Percentiles rank a stretch among this genome's conserved stretches.
Conservation (phyloP, 495 filamentous ascomycete species). For the Podospora pseudopauciseta region DNA sequence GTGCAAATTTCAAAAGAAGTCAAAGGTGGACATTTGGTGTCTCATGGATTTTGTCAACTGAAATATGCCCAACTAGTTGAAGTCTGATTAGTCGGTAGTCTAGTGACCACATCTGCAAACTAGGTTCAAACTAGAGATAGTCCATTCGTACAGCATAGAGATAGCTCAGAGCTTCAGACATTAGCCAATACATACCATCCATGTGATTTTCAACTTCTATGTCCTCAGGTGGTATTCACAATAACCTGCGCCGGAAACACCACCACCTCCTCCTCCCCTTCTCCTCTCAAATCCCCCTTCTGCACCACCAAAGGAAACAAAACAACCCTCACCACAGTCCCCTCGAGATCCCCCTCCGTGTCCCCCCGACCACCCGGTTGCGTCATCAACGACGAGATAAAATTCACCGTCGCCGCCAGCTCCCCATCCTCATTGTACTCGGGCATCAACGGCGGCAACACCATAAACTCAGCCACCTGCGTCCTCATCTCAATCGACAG, state of each 20-base stretch:
- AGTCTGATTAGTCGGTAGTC: no score
- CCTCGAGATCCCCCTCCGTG: conserved; percentile 72
- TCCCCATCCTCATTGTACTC: conserved; percentile 93
- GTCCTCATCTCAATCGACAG: conserved; percentile 95
- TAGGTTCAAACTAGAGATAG: no score
- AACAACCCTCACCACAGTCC: conserved; percentile 80
- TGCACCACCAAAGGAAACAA: conserved; percentile 93
- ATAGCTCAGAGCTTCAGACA: no score
- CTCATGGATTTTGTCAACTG: no score
- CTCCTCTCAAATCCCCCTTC: conserved; percentile 81
- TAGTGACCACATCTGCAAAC: no score
- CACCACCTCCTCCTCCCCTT: conserved; percentile 85
- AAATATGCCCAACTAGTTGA: no score
- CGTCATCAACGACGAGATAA: conserved; percentile 90
- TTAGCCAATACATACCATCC: no score
- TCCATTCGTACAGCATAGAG: no score
- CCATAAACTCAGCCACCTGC: conserved; percentile 94
- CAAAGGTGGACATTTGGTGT: no score
- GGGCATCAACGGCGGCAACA: conserved; percentile 92
- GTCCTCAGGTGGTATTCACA: conserved; percentile 33
- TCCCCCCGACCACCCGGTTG: conserved; percentile 64
- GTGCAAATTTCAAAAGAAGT: no score
- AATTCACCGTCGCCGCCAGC: conserved; percentile 66
- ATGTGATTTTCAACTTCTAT: no score
- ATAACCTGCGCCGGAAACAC: conserved; percentile 92